phyloP scores from a whole-genome alignment of 2,329 filamentous ascomycete genomes.

The Fusarium nygamai region DNA sequence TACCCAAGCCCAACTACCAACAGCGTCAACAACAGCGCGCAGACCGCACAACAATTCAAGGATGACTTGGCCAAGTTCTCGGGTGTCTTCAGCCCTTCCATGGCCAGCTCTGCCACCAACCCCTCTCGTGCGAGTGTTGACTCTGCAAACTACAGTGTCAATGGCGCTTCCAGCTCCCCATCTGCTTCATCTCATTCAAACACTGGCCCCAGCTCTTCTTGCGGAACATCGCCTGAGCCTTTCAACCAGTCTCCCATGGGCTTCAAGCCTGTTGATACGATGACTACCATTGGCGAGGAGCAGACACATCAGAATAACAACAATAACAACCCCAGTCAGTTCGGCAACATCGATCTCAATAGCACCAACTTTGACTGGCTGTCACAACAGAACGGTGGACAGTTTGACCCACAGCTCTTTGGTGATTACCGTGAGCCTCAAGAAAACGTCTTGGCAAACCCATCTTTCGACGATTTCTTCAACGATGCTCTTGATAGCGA shows the following conservation, averaged over 20 bases:
- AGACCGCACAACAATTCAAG: conserved; percentile 49
- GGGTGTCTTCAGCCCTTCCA: conserved; percentile 68
- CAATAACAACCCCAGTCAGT: conserved; percentile 49
- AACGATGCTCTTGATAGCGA: conserved; percentile 85
- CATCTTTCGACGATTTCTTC: conserved; percentile 77
- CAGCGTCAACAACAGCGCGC: conserved; percentile 43
- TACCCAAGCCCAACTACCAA: conserved; percentile 43
- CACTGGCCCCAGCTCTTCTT: conserved; percentile 70
- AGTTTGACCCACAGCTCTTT: conserved; percentile 92
- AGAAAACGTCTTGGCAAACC: conserved; percentile 76
- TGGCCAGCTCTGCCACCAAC: conserved; percentile 56
- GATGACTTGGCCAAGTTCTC: conserved; percentile 66
- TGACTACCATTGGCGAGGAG: conserved; percentile 75
- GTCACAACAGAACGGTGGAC: conserved; percentile 81
- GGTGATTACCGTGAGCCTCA: conserved; percentile 92
- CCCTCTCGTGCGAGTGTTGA: conserved; percentile 63
- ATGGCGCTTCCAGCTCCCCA: conserved; percentile 69
- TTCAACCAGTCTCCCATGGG: conserved; percentile 75
- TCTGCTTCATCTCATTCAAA: conserved; percentile 71
- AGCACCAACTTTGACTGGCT: conserved; percentile 76
- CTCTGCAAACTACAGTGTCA: conserved; percentile 58
- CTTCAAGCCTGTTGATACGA: conserved; percentile 70
- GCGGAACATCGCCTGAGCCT: conserved; percentile 82
- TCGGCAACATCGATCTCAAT: conserved; percentile 53
- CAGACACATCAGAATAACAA: conserved; percentile 55